Evolutionary conservation across 257 asterid genomes (phyloP).

Genomic region (Nicotiana tabacum): DNA sequence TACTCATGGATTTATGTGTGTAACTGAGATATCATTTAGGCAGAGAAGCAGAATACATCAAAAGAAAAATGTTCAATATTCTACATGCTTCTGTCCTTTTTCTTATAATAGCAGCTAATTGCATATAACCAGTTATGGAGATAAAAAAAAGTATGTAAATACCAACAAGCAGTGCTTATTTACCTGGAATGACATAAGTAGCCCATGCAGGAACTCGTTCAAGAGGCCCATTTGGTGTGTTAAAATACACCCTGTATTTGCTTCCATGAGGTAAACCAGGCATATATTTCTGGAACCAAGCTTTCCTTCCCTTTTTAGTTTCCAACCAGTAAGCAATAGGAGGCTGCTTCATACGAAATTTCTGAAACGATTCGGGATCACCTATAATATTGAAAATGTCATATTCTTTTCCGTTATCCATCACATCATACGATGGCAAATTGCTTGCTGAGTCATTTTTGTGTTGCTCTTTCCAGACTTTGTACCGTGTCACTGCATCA

Average conservation of each 20-base stretch:
- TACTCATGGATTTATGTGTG: background rate
- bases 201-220: conserved; percentile 99
- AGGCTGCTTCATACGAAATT: conserved; percentile 64
- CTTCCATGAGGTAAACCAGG: conserved; percentile 95
- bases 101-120: background rate
- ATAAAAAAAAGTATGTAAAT: conserved; percentile 15
- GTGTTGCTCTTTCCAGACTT: conserved; percentile 89
- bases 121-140: background rate
- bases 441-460: conserved; percentile 87
- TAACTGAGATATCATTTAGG: background rate
- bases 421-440: conserved; percentile 78
- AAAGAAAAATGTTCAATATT: background rate
- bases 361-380: conserved; percentile 74
- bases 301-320: conserved; percentile 90
- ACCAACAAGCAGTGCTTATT: conserved; percentile 23
- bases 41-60: background rate
- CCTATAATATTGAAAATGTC: conserved; percentile 48
- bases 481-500: conserved; percentile 82
- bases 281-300: conserved; percentile 79
- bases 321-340: conserved; percentile 95
- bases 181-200: conserved; percentile 88
- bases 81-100: background rate
- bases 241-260: conserved; percentile 81
- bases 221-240: conserved; percentile 86
- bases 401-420: conserved; percentile 58